Base-by-base conservation (phyloP, 148 eudicot genomes). In the Heliamphora exappendiculata region DNA sequence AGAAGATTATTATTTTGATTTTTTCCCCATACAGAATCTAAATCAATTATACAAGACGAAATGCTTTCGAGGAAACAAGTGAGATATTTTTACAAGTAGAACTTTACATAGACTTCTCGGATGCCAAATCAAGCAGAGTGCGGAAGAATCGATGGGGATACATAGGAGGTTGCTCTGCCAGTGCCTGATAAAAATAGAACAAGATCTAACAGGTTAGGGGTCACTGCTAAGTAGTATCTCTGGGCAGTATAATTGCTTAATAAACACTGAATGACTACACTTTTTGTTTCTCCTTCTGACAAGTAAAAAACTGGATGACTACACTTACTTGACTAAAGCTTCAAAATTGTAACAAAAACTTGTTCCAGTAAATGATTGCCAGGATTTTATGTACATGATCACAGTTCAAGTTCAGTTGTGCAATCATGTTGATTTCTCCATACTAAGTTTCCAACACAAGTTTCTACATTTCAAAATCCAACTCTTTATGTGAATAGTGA, bases 161-260 rank as follows among this genome's bases (percentile, higher is more conserved):
- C 83, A 93, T 81, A 29, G 98, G 94, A 75, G 98, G 98, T 76
- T 88, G 77, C 87, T 93, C 98, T 19, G 91, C 90, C 64, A 93
- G 81, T 45, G 98, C 93, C 98, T 93, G 85, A 41, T 47, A 72
- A 41, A 22, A 39, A 70, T 26, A 70, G 9, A 49, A 29, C 28
- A 45, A 29, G 65, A 24, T 57, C 67, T 4, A 53, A 51, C 17
- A 47, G 13, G 8, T 72, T 22, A 53, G 50, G 50, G 65, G 37
- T 67, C 37, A 26, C 37, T 31, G 11, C 3, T 12, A 28, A 47
- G 45, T 34, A 54, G 12, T 44, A 45, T 44, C 11, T 11, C 26
- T 19, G 42, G 33, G 39, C 47, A 16, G 24, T 53, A 7, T 4
- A 53, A 53, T 5, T 3, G 57, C 57, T 53, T 55, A 55, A 55